Evolutionary conservation across 306 rosid genomes (phyloP).

Genomic region (Crotalaria pallida): DNA sequence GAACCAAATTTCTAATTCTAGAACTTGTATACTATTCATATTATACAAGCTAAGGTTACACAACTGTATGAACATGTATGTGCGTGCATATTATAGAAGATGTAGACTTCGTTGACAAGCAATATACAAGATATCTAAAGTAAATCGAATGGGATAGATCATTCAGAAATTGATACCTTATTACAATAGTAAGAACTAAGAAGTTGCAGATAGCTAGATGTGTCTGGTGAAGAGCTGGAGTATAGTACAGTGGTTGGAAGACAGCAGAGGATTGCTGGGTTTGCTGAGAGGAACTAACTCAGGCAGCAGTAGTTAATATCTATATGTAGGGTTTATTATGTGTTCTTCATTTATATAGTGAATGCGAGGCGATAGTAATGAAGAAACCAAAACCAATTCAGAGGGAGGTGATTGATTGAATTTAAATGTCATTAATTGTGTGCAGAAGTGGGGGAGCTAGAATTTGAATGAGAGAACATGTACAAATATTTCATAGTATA

Average conservation of each 20-base stretch:
- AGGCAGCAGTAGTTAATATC: neutral
- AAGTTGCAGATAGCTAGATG: neutral
- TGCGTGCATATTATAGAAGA: neutral
- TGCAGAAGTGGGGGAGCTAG: conserved; percentile 20
- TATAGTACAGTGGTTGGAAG: no score
- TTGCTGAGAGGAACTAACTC: neutral
- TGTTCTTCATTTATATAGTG: conserved; percentile 1
- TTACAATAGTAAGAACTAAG: neutral
- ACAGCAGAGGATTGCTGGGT: no score
- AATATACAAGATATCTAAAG: neutral
- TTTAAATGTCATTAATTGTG: conserved; percentile 15
- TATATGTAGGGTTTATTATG: neutral
- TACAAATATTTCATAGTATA: no score
- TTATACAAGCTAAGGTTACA: no score
- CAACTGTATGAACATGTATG: neutral
- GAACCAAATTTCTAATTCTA: no score
- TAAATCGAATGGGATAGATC: neutral
- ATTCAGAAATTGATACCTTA: neutral
- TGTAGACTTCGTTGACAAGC: neutral
- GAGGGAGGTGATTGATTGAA: conserved; percentile 10
- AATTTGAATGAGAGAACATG: no score
- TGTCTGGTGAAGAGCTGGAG: neutral
- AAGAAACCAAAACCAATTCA: neutral
- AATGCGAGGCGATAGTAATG: neutral
- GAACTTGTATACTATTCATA: no score